Evolutionary conservation across 805 yeast species (phyloP).

Genomic region (Lachancea meyersii): DNA sequence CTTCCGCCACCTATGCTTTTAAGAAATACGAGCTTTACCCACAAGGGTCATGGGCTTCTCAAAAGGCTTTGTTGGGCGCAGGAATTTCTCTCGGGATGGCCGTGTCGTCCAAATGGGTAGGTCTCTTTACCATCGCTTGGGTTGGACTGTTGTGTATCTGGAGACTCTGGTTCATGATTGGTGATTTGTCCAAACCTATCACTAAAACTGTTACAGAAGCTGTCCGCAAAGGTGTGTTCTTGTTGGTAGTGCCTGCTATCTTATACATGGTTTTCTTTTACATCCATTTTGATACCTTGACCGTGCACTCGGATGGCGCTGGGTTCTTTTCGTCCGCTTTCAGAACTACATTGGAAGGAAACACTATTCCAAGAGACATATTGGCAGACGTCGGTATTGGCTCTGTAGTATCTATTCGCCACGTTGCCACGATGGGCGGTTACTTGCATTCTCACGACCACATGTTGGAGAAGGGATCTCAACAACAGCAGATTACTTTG

Average conservation of each 20-base stretch:
- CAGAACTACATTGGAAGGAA: constrained; percentile 55
- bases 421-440: constrained; percentile 67
- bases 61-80: constrained; percentile 52
- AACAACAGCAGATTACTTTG: constrained; percentile 76
- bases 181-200: constrained; percentile 55
- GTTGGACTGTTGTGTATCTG: constrained; percentile 54
- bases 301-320: constrained; percentile 62
- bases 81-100: constrained; percentile 71
- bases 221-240: constrained; percentile 42
- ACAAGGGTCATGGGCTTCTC: constrained; percentile 57
- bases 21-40: constrained; percentile 59
- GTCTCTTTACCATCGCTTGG: constrained; percentile 76
- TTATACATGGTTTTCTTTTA: constrained; percentile 55
- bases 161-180: constrained; percentile 65
- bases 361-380: constrained; percentile 53
- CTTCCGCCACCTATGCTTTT: constrained; percentile 58
- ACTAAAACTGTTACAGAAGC: constrained; percentile 42
- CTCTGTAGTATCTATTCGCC: constrained; percentile 61
- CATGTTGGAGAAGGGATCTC: constrained; percentile 68
- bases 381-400: constrained; percentile 67
- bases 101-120: constrained; percentile 76
- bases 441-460: constrained; percentile 77
- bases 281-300: constrained; percentile 54
- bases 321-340: constrained; percentile 70
- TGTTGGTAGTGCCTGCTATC: constrained; percentile 53